These are phyloP conservation scores for Monotropa hypopitys DNA, from an alignment of 179 eudicot species.

Conservation along the genomic window DNA sequence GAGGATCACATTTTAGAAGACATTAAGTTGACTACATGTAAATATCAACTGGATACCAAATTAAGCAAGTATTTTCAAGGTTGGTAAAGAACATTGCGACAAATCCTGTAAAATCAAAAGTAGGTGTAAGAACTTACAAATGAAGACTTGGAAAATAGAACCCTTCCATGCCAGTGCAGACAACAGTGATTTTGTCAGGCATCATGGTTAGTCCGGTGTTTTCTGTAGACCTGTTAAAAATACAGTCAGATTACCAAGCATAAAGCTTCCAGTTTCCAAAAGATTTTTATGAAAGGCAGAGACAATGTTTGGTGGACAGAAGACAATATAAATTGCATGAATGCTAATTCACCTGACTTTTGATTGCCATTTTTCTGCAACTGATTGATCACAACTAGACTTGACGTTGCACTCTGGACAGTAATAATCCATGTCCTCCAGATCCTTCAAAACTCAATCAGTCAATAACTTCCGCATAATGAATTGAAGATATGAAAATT, in stretches of 20 bases:
- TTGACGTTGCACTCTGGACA: slow-evolving; percentile 74
- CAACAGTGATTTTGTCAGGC: slow-evolving; percentile 53
- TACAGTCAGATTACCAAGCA: slow-evolving; percentile 2
- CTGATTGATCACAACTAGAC: slow-evolving; percentile 22
- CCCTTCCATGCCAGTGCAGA: slow-evolving; percentile 82
- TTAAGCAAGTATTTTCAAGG: not conserved
- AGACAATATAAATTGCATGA: not conserved
- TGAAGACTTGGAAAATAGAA: slow-evolving; percentile 58
- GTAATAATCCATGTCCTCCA: slow-evolving; percentile 52
- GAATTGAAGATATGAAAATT: not conserved
- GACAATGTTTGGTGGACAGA: not conserved
- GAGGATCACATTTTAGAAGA: not conserved
- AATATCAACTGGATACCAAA: not conserved
- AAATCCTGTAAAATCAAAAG: not conserved
- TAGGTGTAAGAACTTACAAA: slow-evolving; percentile 42
- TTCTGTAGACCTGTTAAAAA: slow-evolving; percentile 18
- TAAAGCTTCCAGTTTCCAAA: not conserved
- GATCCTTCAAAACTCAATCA: slow-evolving; percentile 35
- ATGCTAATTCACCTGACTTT: slow-evolving; percentile 32
- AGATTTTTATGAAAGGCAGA: not conserved
- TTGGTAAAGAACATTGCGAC: not conserved
- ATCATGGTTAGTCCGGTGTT: slow-evolving; percentile 24
- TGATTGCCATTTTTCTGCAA: slow-evolving; percentile 19
- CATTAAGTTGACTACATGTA: not conserved
- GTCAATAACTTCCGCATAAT: slow-evolving; percentile 1